Base-by-base conservation (phyloP, 805 yeast species). In the Candida caryicola region DNA sequence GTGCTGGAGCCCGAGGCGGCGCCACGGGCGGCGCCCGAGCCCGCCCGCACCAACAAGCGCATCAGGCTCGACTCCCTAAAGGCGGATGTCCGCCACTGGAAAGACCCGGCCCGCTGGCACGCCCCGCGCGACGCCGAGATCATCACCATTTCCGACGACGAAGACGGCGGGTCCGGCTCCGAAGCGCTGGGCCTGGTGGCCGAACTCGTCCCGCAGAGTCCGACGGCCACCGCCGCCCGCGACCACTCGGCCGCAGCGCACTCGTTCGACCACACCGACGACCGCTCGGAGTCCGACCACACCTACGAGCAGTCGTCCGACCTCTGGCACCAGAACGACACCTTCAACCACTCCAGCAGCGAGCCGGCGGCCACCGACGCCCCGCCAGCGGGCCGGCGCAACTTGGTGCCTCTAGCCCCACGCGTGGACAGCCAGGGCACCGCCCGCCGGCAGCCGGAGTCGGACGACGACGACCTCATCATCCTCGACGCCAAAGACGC, bases 401-500 rank as follows among this genome's bases (percentile, higher is more conserved):
- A 21, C 10, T 21, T 21, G 25, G n/a, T n/a, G n/a, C n/a, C n/a
- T n/a, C n/a, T n/a, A n/a, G n/a, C n/a, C n/a, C n/a, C n/a, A n/a
- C n/a, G n/a, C n/a, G 25, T 7, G 7, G 10, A 21, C 10, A 10
- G 10, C 7, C 25, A 21, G 9, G 9, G 25, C 10, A 7, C 25
- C 25, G 10, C 7, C 25, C 25, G 10, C 7, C 7, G 25, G 10
- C 10, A 7, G 7, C 25, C 25, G 10, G 25, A 21, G 10, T 21
- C 23, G 5, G 9, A 12, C 8, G 46, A 43, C 10, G 50, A 46
- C 13, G 50, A 46, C 18, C 19, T 46, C 12, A 34, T 41, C 14
- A 45, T 41, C 7, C 19, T 46, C 17, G 50, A 44, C 16, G 18
- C 13, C 21, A 28, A 30, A 21, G 40, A 37, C 6, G 37, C 40